phyloP scores from a whole-genome alignment of 1,139 yeast species.

The Meyerozyma sp. region DNA sequence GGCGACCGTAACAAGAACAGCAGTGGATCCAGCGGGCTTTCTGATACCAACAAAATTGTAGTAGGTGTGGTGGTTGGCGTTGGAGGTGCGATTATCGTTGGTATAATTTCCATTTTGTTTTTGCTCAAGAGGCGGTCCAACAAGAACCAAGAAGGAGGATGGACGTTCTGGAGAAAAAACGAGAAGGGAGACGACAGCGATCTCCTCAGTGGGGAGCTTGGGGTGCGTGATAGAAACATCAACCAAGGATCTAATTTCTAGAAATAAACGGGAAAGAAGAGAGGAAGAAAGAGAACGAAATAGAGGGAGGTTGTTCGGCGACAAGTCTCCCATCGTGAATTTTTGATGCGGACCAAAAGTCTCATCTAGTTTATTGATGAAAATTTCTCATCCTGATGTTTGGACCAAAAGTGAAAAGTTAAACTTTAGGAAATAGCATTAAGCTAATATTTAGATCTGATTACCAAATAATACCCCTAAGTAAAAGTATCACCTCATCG shows the following conservation, averaged over 20 bases:
- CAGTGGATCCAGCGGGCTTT: conserved; percentile 25
- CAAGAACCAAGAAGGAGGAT: conserved; percentile 30
- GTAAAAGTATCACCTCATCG: too few species aligned
- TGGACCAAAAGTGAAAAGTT: too few species aligned
- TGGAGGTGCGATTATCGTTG: conserved; percentile 41
- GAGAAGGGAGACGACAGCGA: conserved; percentile 48
- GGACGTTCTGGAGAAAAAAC: conserved; percentile 51
- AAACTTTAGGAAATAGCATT: too few species aligned
- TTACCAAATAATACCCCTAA: too few species aligned
- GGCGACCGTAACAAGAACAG: conserved; percentile 8
- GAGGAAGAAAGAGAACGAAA: too few species aligned
- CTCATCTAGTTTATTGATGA: too few species aligned
- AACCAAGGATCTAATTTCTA: conserved; percentile 47
- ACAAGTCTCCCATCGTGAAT: too few species aligned
- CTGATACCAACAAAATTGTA: conserved; percentile 39
- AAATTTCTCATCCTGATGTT: too few species aligned
- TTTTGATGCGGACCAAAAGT: too few species aligned
- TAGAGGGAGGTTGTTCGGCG: too few species aligned
- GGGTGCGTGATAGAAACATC: conserved; percentile 42
- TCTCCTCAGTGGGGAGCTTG: conserved; percentile 54
- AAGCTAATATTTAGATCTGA: too few species aligned
- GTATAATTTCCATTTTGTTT: conserved; percentile 30
- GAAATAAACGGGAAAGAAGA: neutral
- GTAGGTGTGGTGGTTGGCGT: conserved; percentile 51
- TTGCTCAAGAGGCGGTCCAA: conserved; percentile 30